Percentiles rank a stretch among this genome's conserved stretches.
Evolutionary conservation across 148 eudicot species (phyloP).

Genomic region (Talinum fruticosum): DNA sequence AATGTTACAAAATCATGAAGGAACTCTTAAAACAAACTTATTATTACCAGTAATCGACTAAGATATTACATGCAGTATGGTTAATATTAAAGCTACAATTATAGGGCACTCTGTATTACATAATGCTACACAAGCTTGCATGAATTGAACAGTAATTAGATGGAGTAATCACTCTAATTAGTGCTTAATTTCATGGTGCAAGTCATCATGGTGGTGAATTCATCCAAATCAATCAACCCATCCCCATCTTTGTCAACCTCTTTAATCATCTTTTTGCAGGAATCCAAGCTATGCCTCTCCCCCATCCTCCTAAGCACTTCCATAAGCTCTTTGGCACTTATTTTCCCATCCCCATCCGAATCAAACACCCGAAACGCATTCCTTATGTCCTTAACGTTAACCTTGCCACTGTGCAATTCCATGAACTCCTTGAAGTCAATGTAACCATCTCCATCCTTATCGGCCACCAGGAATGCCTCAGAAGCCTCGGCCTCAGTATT

Average conservation of each 20-base stretch:
- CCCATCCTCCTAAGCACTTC: conserved; percentile 54
- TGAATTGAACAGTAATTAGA: not conserved
- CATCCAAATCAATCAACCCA: conserved; percentile 51
- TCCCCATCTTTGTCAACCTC: conserved; percentile 58
- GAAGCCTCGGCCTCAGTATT: conserved; percentile 26
- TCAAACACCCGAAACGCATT: conserved; percentile 51
- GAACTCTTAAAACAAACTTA: not conserved
- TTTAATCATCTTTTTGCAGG: conserved; percentile 48
- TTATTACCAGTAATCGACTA: not conserved
- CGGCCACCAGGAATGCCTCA: conserved; percentile 44
- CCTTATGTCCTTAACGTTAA: conserved; percentile 34
- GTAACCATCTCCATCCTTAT: conserved; percentile 51
- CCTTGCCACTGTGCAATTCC: conserved; percentile 45
- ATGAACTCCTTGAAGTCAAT: conserved; percentile 59
- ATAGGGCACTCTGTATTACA: conserved; percentile 5
- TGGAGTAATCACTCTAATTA: conserved; percentile 1
- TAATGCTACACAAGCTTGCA: not conserved
- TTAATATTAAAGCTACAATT: too few species aligned
- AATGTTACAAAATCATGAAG: not conserved
- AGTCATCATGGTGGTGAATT: conserved; percentile 58
- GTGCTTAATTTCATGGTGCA: conserved; percentile 27
- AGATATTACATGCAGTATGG: not conserved
- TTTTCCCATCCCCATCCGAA: conserved; percentile 57
- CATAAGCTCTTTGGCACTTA: conserved; percentile 50
- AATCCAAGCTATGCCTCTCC: conserved; percentile 45